Percentiles rank a stretch among this genome's conserved stretches.
Evolutionary conservation across 2,329 filamentous ascomycete genomes (phyloP).

Genomic region (Tympanopsis confertula): DNA sequence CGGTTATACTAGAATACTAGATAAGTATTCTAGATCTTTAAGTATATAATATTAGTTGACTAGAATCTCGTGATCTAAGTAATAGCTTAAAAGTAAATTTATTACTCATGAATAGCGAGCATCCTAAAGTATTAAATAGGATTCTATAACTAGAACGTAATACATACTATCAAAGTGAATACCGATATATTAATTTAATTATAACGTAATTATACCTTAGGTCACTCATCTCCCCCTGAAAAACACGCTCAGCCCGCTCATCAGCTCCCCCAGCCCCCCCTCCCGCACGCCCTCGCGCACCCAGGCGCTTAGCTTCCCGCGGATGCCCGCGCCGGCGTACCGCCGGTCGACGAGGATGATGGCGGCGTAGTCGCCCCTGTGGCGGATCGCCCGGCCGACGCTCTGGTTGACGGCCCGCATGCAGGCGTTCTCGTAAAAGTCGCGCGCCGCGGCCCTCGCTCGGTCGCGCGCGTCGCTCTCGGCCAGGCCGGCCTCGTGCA

Average conservation of each 20-base stretch:
- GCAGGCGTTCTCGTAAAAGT: conserved; percentile 69
- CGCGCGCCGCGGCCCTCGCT: conserved; percentile 50
- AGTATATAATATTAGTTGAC: no score
- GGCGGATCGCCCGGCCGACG: conserved; percentile 53
- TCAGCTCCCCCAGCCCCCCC: conserved; percentile 12
- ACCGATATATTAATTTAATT: no score
- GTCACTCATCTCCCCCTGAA: conserved; percentile 22
- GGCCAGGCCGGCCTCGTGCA: conserved; percentile 6
- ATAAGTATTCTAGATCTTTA: no score
- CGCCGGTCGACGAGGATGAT: conserved; percentile 51
- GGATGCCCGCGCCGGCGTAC: conserved; percentile 41
- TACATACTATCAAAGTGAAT: no score
- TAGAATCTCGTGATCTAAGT: no score
- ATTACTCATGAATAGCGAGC: no score
- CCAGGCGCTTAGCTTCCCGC: conserved; percentile 53
- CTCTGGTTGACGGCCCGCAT: conserved; percentile 64
- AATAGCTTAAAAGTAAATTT: no score
- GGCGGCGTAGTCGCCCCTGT: conserved; percentile 52
- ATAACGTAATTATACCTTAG: no score
- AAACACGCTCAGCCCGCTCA: conserved; percentile 11
- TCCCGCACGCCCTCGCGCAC: conserved; percentile 39
- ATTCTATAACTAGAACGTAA: no score
- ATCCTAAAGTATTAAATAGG: no score
- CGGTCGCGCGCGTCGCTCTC: conserved; percentile 8
- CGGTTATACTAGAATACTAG: no score